phyloP scores from a whole-genome alignment of 2,329 filamentous ascomycete genomes.

The Alternaria arborescens region DNA sequence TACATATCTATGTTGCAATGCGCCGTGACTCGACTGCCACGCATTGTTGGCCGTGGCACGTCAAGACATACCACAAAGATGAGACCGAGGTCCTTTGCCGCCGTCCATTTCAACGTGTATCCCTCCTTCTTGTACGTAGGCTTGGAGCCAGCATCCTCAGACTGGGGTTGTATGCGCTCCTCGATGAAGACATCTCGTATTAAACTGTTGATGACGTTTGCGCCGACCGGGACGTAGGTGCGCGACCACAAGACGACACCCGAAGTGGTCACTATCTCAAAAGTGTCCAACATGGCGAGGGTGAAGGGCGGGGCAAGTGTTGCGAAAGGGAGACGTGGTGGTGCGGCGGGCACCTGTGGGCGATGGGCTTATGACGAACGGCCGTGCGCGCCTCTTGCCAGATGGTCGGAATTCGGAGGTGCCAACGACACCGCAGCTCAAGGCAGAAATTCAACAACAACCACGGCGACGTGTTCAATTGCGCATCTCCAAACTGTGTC shows the following conservation, averaged over 20 bases:
- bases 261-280: constrained; percentile 94
- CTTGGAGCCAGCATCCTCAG: constrained; percentile 69
- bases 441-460: constrained; percentile 21
- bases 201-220: constrained; percentile 88
- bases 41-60: not conserved
- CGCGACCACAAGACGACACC: constrained; percentile 97
- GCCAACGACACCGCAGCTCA: constrained; percentile 16
- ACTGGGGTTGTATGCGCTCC: constrained; percentile 75
- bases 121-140: constrained; percentile 88
- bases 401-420: constrained; percentile 26
- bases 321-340: constrained; percentile 5
- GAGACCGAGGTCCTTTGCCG: constrained; percentile 88
- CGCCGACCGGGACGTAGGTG: constrained; percentile 80
- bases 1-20: not conserved
- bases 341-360: constrained; percentile 16
- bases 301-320: constrained; percentile 6
- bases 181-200: constrained; percentile 98
- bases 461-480: constrained; percentile 15
- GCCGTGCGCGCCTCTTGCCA: constrained; percentile 33
- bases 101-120: constrained; percentile 93
- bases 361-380: constrained; percentile 41
- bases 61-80: constrained; percentile 82
- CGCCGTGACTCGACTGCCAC: not conserved
- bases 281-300: constrained; percentile 85
- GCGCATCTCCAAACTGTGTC: not conserved